Conservation (phyloP, 257 asterid genomes). For the Nicotiana benthamiana region DNA sequence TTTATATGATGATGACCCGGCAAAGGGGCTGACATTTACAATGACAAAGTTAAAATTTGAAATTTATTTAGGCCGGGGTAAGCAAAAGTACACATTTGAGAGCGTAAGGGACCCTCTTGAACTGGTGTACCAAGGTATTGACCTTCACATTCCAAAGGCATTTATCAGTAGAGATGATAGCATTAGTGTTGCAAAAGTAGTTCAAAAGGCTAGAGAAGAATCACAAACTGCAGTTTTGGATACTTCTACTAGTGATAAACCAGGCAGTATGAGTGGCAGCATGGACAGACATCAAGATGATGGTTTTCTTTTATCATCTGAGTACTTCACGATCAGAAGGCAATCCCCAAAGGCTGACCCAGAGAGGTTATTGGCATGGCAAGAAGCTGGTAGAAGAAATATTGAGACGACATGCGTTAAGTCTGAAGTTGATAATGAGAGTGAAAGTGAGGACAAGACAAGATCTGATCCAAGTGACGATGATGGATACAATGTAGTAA, state of each 20-base stretch:
- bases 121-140: constrained; percentile 93
- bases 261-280: constrained; percentile 33
- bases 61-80: constrained; percentile 75
- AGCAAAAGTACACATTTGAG: constrained; percentile 81
- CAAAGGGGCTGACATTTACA: constrained; percentile 78
- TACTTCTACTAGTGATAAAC: constrained; percentile 49
- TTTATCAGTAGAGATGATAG: constrained; percentile 67
- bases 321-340: constrained; percentile 85
- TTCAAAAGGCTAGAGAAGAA: constrained; percentile 64
- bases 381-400: constrained; percentile 92
- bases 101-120: constrained; percentile 82
- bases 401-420: constrained; percentile 81
- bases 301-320: constrained; percentile 86
- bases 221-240: constrained; percentile 64
- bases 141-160: constrained; percentile 86
- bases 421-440: constrained; percentile 91
- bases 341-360: constrained; percentile 98
- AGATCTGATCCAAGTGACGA: constrained; percentile 96
- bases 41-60: constrained; percentile 80
- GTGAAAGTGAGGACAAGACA: constrained; percentile 88
- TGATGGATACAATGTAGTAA: constrained; percentile 89
- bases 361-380: constrained; percentile 83
- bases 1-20: constrained; percentile 87
- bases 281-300: constrained; percentile 82
- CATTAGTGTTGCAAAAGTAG: constrained; percentile 57